A percentile compares a stretch with the other conserved stretches of the same genome.
Evolutionary conservation across 148 eudicot species (phyloP).

Genomic region (Nepenthes mirabilis): DNA sequence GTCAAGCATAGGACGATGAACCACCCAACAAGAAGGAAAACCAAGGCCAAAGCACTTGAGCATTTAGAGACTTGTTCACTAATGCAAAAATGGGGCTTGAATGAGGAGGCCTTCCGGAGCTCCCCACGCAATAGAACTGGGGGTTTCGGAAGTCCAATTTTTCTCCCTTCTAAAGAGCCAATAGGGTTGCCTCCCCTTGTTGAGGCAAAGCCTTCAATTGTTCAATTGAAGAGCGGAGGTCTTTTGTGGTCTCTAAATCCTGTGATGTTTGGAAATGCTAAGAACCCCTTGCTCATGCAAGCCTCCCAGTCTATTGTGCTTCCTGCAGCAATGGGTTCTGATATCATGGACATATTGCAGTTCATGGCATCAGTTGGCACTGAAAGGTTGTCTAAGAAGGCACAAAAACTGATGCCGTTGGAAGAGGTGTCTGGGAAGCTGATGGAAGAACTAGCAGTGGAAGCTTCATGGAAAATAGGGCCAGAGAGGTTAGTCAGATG

Average conservation of each 20-base stretch:
- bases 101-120: slow-evolving; percentile 48
- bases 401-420: slow-evolving; percentile 62
- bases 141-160: slow-evolving; percentile 80
- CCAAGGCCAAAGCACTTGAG: slow-evolving; percentile 56
- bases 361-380: slow-evolving; percentile 62
- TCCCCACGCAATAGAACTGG: slow-evolving; percentile 39
- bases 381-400: slow-evolving; percentile 56
- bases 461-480: slow-evolving; percentile 30
- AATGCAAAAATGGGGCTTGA: slow-evolving; percentile 80
- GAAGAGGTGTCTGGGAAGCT: slow-evolving; percentile 76
- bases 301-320: slow-evolving; percentile 76
- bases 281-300: slow-evolving; percentile 66
- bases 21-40: slow-evolving; percentile 19
- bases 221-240: slow-evolving; percentile 66
- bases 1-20: slow-evolving; percentile 12
- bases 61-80: slow-evolving; percentile 66
- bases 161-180: slow-evolving; percentile 40
- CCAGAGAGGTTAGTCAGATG: slow-evolving; percentile 42
- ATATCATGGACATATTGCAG: slow-evolving; percentile 68
- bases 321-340: slow-evolving; percentile 77
- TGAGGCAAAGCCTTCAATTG: slow-evolving; percentile 64
- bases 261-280: slow-evolving; percentile 45
- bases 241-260: slow-evolving; percentile 79
- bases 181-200: slow-evolving; percentile 60
- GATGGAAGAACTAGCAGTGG: slow-evolving; percentile 64